Evolutionary conservation across 1,139 yeast species (phyloP), one percentile per base, ranked within the genome.

Genomic region (Geotrichum reessii): DNA sequence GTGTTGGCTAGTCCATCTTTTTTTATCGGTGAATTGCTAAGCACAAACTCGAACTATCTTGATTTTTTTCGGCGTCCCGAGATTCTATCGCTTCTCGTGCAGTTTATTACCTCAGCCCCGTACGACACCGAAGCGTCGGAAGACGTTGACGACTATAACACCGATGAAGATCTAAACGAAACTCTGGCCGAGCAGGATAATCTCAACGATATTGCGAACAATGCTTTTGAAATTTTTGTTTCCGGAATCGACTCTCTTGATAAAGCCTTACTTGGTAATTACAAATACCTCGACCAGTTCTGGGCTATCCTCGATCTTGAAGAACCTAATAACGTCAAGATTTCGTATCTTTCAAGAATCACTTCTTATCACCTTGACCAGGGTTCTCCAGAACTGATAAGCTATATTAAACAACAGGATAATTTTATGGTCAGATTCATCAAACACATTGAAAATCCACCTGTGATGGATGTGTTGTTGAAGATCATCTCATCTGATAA

Each of bases 181-280:
- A 58, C 62, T 33, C 42, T 64, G 31, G 51, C 56, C 4, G 50
- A 61, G 65, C 69, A 66, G 7, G 67, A 76, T 70, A 65, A 71
- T 65, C 60, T 82, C 59, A 78, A 82, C 19, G 80, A 92, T 64
- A 80, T 90, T 67, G 95, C 97, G 4, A 87, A 91, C 58, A 81
- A 92, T 62, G 93, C 97, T 3, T 89, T 97, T 1, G 99, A 95
- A 70, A 86, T 93, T 51, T 77, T 93, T 50, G 83, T 93, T 58
- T 91, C 95, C 3, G 98, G 93, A 69, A 95, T 91, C 7, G 93
- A 97, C 97, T 87, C 96, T 3, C 78, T 95, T 47, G 88, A 97
- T 4, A 97, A 93, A 66, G 85, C 96, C 0, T 85, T 93, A 55
- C 86, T 93, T 86, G 95, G 88, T 66, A 82, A 85, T 60, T 78